phyloP scores from a whole-genome alignment of 73 alveolate species.

The Paramecium primaurelia region DNA sequence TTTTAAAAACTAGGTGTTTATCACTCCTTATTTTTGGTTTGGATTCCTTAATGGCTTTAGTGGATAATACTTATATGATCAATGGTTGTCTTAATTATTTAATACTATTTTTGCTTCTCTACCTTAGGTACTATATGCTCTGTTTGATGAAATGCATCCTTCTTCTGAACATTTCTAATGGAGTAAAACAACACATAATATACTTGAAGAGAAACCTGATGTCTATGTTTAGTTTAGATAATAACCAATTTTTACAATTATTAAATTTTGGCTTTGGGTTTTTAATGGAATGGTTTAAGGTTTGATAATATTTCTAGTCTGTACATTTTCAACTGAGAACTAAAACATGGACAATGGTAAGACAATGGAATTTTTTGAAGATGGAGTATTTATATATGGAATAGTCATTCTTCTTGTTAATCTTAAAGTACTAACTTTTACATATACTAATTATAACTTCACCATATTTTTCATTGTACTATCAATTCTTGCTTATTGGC shows the following conservation, averaged over 20 bases:
- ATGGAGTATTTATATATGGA: conserved; percentile 39
- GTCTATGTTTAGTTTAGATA: conserved; percentile 28
- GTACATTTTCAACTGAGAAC: background rate
- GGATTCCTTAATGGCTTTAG: conserved; percentile 72
- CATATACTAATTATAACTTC: conserved; percentile 27
- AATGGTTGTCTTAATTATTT: conserved; percentile 51
- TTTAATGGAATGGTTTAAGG: conserved; percentile 54
- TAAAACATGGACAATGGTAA: background rate
- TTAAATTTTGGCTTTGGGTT: conserved; percentile 55
- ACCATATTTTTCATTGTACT: background rate
- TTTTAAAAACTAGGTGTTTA: conserved; percentile 68
- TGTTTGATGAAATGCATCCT: conserved; percentile 61
- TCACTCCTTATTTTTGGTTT: conserved; percentile 65
- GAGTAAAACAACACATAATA: background rate
- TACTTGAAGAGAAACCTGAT: conserved; percentile 43
- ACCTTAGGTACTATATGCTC: conserved; percentile 51
- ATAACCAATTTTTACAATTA: conserved; percentile 32
- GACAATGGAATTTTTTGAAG: conserved; percentile 20
- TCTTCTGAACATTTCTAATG: conserved; percentile 24
- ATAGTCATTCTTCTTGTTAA: background rate
- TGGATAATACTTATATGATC: conserved; percentile 64
- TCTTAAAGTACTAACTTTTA: conserved; percentile 23
- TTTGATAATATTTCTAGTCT: background rate
- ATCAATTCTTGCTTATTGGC: conserved; percentile 12
- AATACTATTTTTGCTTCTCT: conserved; percentile 40